Evolutionary conservation across 805 yeast species (phyloP).

Genomic region (Wickerhamiella qilinensis): DNA sequence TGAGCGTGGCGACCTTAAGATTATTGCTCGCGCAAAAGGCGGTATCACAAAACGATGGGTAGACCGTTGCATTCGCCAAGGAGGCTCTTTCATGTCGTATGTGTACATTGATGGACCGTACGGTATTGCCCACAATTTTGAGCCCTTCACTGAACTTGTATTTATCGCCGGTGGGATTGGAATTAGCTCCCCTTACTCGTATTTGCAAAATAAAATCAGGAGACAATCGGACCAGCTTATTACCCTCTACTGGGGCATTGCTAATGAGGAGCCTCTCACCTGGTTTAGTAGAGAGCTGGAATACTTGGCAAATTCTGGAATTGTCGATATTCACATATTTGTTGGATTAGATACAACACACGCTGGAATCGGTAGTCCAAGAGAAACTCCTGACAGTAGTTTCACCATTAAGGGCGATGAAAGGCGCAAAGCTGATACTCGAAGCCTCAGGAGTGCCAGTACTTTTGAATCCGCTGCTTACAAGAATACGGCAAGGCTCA

Average conservation of each 20-base stretch:
- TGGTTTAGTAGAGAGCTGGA: slow-evolving; percentile 5
- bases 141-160: slow-evolving; percentile 36
- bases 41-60: slow-evolving; percentile 6
- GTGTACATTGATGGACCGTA: slow-evolving; percentile 51
- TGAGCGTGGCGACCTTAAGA: slow-evolving; percentile 11
- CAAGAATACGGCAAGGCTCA: too few species aligned
- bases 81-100: slow-evolving; percentile 4
- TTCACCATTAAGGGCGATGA: too few species aligned
- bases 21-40: slow-evolving; percentile 1
- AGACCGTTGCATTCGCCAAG: slow-evolving; percentile 4
- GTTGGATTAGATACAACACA: slow-evolving; percentile 6
- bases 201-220: slow-evolving; percentile 20
- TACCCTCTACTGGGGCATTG: slow-evolving; percentile 6
- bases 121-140: slow-evolving; percentile 37
- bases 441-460: too few species aligned
- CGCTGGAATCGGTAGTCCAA: too few species aligned
- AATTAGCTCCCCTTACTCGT: slow-evolving; percentile 41
- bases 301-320: slow-evolving; percentile 5
- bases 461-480: too few species aligned
- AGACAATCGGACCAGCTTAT: slow-evolving; percentile 5
- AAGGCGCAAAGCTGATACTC: too few species aligned
- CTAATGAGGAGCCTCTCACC: slow-evolving; percentile 6
- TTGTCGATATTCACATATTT: slow-evolving; percentile 4
- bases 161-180: slow-evolving; percentile 66
- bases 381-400: too few species aligned